Percentiles rank a stretch among this genome's conserved stretches.
phyloP scores from a whole-genome alignment of 75 land plant genomes.

The Chamaecyparis obtusa region DNA sequence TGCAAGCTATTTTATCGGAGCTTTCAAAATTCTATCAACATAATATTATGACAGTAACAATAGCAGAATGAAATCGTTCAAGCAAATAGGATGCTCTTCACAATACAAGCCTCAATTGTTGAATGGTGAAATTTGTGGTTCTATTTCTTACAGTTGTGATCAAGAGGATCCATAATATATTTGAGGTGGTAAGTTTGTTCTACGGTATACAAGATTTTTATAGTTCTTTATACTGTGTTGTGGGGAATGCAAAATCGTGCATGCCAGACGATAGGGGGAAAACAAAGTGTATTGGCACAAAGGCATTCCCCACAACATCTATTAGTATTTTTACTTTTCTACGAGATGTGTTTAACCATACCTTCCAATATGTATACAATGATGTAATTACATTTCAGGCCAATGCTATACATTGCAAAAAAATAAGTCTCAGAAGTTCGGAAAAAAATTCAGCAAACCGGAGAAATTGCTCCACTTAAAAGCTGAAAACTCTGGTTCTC shows the following conservation, averaged over 20 bases:
- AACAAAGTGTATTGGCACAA: not conserved
- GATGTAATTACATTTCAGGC: conserved; percentile 1
- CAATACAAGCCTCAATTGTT: not conserved
- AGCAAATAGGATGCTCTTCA: not conserved
- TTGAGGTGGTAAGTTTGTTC: not conserved
- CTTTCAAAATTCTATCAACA: not conserved
- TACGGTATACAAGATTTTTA: not conserved
- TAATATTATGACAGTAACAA: not conserved
- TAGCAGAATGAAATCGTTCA: not conserved
- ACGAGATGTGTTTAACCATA: not conserved
- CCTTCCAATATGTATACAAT: not conserved
- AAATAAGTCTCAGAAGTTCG: not conserved
- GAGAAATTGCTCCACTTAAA: conserved; percentile 10
- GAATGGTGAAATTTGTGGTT: not conserved
- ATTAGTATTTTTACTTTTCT: not conserved
- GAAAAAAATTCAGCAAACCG: not conserved
- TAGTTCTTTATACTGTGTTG: not conserved
- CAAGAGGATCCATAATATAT: not conserved
- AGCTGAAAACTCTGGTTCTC: not conserved
- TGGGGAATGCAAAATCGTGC: conserved; percentile 7
- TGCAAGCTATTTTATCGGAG: not conserved
- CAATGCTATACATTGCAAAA: not conserved
- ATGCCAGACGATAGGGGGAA: not conserved
- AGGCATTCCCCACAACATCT: not conserved
- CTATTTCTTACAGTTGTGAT: not conserved